Evolutionary conservation across 306 rosid species (phyloP).

Genomic region (Casuarina equisetifolia): DNA sequence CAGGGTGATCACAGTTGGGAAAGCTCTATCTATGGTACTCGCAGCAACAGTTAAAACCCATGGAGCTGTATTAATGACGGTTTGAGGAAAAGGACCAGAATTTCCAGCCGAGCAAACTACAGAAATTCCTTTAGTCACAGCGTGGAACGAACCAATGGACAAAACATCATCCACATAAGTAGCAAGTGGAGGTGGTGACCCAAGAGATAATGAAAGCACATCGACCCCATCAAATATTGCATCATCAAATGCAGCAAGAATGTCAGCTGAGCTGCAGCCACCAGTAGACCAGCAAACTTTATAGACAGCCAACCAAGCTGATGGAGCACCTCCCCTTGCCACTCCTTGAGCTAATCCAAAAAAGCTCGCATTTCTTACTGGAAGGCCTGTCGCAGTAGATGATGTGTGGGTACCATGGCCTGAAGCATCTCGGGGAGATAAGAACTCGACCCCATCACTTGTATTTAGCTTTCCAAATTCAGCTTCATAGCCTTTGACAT

Average conservation of each 20-base stretch:
- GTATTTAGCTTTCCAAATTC: constrained; percentile 51
- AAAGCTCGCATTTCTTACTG: constrained; percentile 41
- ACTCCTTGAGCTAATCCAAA: constrained; percentile 53
- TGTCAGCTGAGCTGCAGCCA: constrained; percentile 55
- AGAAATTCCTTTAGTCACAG: constrained; percentile 51
- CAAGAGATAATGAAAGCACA: constrained; percentile 54
- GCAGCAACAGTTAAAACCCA: constrained; percentile 67
- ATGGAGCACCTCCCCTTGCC: constrained; percentile 72
- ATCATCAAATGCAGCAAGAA: constrained; percentile 70
- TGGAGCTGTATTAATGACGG: constrained; percentile 59
- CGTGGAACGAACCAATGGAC: constrained; percentile 63
- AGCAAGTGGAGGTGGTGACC: constrained; percentile 53
- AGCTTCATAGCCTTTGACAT: constrained; percentile 64
- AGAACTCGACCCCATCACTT: constrained; percentile 37
- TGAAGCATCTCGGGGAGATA: constrained; percentile 53
- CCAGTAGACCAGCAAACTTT: constrained; percentile 65
- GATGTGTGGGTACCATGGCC: constrained; percentile 72
- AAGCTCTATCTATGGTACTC: constrained; percentile 57
- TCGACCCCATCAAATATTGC: constrained; percentile 60
- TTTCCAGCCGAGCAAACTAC: constrained; percentile 64
- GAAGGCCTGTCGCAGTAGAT: constrained; percentile 58
- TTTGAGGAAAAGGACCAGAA: constrained; percentile 60
- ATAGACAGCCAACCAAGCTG: constrained; percentile 54
- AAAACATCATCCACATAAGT: constrained; percentile 52
- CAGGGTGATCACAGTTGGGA: constrained; percentile 41